These are phyloP conservation scores for Kodamaea sp. DNA, from an alignment of 1,139 yeast genomes.

Conservation along the genomic window DNA sequence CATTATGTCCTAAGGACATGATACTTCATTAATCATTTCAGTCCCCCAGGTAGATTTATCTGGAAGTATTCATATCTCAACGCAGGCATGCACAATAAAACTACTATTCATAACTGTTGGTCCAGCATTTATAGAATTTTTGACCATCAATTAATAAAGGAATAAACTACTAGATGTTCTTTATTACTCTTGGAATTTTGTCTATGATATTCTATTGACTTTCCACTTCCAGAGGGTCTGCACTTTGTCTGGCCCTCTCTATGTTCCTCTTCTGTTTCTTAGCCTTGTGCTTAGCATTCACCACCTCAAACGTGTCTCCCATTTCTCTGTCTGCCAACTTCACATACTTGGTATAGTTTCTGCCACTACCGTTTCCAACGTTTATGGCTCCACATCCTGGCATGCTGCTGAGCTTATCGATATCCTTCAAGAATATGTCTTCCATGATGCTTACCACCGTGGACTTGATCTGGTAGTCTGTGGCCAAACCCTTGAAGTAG, in stretches of 20 bases:
- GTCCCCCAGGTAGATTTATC: too few relatives aligned
- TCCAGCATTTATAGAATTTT: too few relatives aligned
- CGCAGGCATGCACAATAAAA: too few relatives aligned
- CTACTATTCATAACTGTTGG: too few relatives aligned
- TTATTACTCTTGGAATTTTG: neutral
- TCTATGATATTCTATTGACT: neutral
- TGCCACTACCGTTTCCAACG: slow-evolving; percentile 73
- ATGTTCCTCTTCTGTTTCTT: slow-evolving; percentile 33
- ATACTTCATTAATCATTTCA: too few relatives aligned
- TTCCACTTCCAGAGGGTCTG: neutral
- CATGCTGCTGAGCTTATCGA: slow-evolving; percentile 16
- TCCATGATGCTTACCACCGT: slow-evolving; percentile 35
- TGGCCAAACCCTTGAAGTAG: slow-evolving; percentile 29
- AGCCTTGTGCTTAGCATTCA: slow-evolving; percentile 63
- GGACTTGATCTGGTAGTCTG: slow-evolving; percentile 40
- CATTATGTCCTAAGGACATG: too few relatives aligned
- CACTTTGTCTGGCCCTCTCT: slow-evolving; percentile 1
- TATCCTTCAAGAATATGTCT: slow-evolving; percentile 21
- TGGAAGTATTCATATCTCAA: too few relatives aligned
- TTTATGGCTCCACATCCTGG: slow-evolving; percentile 44
- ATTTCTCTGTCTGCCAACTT: slow-evolving; percentile 60
- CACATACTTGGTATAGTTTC: slow-evolving; percentile 54
- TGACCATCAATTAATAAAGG: too few relatives aligned
- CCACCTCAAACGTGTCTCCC: slow-evolving; percentile 61
- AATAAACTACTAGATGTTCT: too few relatives aligned